These are phyloP conservation scores for Pisolithus microcarpus DNA, from an alignment of 768 basidiomycete genomes.

Conservation along the genomic window DNA sequence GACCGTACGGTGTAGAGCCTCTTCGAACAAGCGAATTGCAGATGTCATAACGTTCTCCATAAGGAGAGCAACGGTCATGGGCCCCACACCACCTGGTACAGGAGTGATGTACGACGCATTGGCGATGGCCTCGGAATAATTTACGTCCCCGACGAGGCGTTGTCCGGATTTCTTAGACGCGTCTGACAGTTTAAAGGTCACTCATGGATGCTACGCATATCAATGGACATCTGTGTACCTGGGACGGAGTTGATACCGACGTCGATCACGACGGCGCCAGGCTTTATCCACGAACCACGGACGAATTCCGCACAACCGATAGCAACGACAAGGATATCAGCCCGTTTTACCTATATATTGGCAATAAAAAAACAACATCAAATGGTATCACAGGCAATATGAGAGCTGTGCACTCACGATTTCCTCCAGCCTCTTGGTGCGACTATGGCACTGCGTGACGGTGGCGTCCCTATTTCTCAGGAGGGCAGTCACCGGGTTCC, in stretches of 20 bases:
- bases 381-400: slow-evolving; percentile 4
- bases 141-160: slow-evolving; percentile 93
- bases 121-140: slow-evolving; percentile 66
- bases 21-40: slow-evolving; percentile 75
- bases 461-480: slow-evolving; percentile 88
- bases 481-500: slow-evolving; percentile 89
- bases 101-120: slow-evolving; percentile 92
- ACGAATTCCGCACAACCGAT: slow-evolving; percentile 89
- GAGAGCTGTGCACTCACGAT: slow-evolving; percentile 47
- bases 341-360: slow-evolving; percentile 57
- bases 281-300: slow-evolving; percentile 92
- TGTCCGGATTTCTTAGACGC: slow-evolving; percentile 89
- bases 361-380: not conserved
- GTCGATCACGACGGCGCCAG: slow-evolving; percentile 92
- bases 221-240: slow-evolving; percentile 38
- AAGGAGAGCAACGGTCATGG: slow-evolving; percentile 99
- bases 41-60: slow-evolving; percentile 91
- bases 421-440: slow-evolving; percentile 71
- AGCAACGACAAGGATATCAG: slow-evolving; percentile 94
- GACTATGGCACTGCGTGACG: slow-evolving; percentile 95
- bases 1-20: slow-evolving; percentile 56
- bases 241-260: slow-evolving; percentile 97
- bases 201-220: not conserved
- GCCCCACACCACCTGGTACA: slow-evolving; percentile 97
- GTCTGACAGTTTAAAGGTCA: slow-evolving; percentile 39